Conservation (phyloP, 2,329 filamentous ascomycete species). For the Aspergillus proliferans region DNA sequence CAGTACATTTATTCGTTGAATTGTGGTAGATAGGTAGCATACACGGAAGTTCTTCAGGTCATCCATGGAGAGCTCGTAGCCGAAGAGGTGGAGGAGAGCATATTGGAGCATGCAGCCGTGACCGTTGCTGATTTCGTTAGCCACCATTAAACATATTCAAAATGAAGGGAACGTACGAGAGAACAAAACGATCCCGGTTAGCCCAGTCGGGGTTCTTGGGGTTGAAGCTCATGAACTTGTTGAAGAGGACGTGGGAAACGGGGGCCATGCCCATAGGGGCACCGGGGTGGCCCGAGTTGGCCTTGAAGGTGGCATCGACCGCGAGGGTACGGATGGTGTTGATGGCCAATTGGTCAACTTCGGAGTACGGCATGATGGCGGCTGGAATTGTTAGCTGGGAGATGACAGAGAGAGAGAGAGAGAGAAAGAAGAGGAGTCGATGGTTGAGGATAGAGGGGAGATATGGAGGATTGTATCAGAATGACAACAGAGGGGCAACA, state of each 20-base stretch:
- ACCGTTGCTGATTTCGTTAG: constrained; percentile 63
- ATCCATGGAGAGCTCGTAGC: constrained; percentile 78
- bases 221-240: constrained; percentile 99
- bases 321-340: constrained; percentile 97
- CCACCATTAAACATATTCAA: background rate
- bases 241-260: constrained; percentile 92
- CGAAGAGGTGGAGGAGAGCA: constrained; percentile 93
- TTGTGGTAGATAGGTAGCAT: constrained; percentile 38
- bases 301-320: constrained; percentile 91
- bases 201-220: constrained; percentile 96
- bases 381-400: constrained; percentile 11
- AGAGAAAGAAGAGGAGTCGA: constrained; percentile 1
- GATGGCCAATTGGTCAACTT: constrained; percentile 83
- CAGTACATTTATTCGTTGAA: constrained; percentile 2
- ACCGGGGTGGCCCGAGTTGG: constrained; percentile 97
- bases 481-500: background rate
- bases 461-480: background rate
- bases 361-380: constrained; percentile 75
- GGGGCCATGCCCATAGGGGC: constrained; percentile 97
- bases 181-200: constrained; percentile 97
- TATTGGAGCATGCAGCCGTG: constrained; percentile 99
- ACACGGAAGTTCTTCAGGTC: constrained; percentile 96
- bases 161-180: constrained; percentile 67
- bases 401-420: constrained; percentile 4
- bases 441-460: background rate